A percentile compares a stretch with the other conserved stretches of the same genome.
These are phyloP conservation scores for Solanum ossicruentum DNA, from an alignment of 257 asterid genomes.

Conservation along the genomic window DNA sequence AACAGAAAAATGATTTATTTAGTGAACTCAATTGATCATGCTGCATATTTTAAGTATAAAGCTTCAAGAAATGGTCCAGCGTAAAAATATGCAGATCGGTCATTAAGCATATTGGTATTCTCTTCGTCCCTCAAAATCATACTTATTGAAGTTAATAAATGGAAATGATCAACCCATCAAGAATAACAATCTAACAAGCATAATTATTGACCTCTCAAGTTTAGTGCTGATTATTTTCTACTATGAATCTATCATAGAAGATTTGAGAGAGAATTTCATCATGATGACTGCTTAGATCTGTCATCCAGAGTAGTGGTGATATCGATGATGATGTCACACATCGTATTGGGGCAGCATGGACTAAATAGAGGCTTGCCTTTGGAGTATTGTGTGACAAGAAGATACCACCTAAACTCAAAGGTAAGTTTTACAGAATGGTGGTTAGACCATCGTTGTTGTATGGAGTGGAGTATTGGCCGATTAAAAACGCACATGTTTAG, in stretches of 20 bases:
- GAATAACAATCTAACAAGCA: background rate
- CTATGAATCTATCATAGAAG: slow-evolving; percentile 89
- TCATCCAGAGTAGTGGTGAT: too few species aligned
- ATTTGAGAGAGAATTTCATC: slow-evolving; percentile 69
- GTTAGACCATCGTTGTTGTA: too few species aligned
- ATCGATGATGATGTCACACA: too few species aligned
- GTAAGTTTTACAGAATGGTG: too few species aligned
- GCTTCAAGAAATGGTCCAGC: background rate
- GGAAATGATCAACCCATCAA: background rate
- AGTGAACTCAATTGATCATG: background rate
- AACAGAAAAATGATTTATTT: background rate
- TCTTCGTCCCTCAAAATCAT: background rate
- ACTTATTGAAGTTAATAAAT: background rate
- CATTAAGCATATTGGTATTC: background rate
- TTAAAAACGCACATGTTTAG: too few species aligned
- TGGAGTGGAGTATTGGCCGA: too few species aligned
- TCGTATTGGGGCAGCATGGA: too few species aligned
- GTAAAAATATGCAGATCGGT: background rate
- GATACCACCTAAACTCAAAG: too few species aligned
- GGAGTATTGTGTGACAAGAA: too few species aligned
- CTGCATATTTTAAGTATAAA: background rate
- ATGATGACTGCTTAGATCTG: slow-evolving; percentile 38
- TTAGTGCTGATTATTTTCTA: slow-evolving; percentile 21
- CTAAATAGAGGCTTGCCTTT: too few species aligned
- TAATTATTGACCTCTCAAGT: background rate